phyloP scores from a whole-genome alignment of 495 filamentous ascomycete genomes.

The Neurospora intermedia region DNA sequence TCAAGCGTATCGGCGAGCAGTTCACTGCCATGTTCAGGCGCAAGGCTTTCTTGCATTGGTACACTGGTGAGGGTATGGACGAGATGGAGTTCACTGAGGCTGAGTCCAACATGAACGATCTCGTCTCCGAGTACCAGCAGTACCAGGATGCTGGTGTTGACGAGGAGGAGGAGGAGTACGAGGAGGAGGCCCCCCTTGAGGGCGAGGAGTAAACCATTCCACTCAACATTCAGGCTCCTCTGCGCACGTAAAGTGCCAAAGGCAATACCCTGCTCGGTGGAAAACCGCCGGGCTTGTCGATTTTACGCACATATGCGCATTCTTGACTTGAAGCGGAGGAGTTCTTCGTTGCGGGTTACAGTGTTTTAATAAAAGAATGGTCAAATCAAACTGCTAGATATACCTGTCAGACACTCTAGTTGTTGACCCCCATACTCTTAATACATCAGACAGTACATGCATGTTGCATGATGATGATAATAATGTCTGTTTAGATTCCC shows the following conservation, averaged over 20 bases:
- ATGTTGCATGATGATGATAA: conserved; percentile 6
- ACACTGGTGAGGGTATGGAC: conserved; percentile 99
- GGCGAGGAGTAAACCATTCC: conserved; percentile 35
- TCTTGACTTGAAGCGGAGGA: conserved; percentile 3
- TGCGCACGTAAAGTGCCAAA: background rate
- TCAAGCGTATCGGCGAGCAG: conserved; percentile 99
- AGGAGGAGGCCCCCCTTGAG: conserved; percentile 47
- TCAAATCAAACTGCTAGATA: conserved; percentile 10
- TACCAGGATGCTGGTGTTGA: conserved; percentile 96
- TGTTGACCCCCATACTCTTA: conserved; percentile 6
- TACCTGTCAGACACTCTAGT: conserved; percentile 10
- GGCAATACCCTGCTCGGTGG: background rate
- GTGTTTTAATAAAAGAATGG: conserved; percentile 11
- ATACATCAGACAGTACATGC: conserved; percentile 15
- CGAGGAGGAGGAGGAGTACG: conserved; percentile 55
- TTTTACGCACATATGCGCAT: background rate
- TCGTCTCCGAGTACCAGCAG: conserved; percentile 99
- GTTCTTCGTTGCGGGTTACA: conserved; percentile 8
- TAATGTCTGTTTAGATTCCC: background rate
- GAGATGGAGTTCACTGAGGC: conserved; percentile 99
- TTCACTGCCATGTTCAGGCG: conserved; percentile 99
- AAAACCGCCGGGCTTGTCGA: background rate
- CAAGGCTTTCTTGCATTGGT: conserved; percentile 99
- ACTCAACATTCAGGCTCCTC: background rate
- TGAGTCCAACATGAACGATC: conserved; percentile 99